Evolutionary conservation across 140 eudicot genomes (phyloP).

Genomic region (Erigeron philadelphicus): DNA sequence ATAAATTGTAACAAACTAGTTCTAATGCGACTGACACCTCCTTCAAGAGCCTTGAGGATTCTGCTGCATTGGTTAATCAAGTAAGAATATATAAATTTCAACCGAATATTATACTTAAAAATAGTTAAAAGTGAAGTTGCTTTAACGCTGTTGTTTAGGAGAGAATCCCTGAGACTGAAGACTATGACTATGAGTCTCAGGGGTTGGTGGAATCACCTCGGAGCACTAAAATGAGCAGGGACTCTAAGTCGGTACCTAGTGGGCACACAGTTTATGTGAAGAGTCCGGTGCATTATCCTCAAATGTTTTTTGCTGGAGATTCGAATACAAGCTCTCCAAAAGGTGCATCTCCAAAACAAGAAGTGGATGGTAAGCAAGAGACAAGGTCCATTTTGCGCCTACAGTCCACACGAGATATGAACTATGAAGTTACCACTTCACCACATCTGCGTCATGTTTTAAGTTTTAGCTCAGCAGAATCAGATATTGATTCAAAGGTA

Average conservation of each 20-base stretch:
- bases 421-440: constrained; percentile 37
- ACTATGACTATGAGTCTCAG: constrained; percentile 32
- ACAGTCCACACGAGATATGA: constrained; percentile 31
- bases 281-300: constrained; percentile 29
- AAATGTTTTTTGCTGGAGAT: constrained; percentile 26
- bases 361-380: constrained; percentile 18
- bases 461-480: constrained; percentile 50
- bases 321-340: constrained; percentile 36
- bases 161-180: constrained; percentile 42
- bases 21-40: constrained; percentile 29
- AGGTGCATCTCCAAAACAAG: constrained; percentile 43
- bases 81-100: constrained; percentile 31
- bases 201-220: constrained; percentile 2
- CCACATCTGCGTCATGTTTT: constrained; percentile 38
- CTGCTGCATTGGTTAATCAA: constrained; percentile 45
- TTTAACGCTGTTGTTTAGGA: constrained; percentile 38
- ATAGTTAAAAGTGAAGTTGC: neutral
- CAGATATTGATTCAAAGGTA: constrained; percentile 58
- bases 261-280: constrained; percentile 17
- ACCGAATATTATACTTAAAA: neutral
- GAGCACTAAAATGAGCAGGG: too few relatives aligned
- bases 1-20: constrained; percentile 36
- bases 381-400: neutral
- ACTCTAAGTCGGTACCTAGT: constrained; percentile 15
- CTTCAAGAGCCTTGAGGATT: constrained; percentile 42